These are phyloP conservation scores for Lunasporangiospora selenospora DNA, from an alignment of 192 early-diverging fungal genomes.

Conservation along the genomic window DNA sequence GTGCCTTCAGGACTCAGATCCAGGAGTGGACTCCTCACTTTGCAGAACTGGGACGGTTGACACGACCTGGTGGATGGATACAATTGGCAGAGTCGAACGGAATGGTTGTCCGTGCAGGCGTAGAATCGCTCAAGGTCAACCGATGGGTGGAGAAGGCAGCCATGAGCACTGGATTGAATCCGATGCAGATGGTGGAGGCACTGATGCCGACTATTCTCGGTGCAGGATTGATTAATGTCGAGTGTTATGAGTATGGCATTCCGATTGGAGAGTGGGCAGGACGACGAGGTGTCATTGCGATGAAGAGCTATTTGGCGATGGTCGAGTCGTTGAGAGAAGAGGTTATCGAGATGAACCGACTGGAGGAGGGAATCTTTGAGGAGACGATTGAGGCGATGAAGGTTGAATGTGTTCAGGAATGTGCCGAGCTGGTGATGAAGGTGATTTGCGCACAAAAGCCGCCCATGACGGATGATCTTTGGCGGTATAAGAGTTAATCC, in stretches of 20 bases:
- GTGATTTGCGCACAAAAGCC: slow-evolving; percentile 47
- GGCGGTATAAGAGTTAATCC: slow-evolving; percentile 10
- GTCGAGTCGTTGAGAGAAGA: slow-evolving; percentile 36
- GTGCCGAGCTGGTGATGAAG: slow-evolving; percentile 35
- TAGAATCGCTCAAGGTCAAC: slow-evolving; percentile 34
- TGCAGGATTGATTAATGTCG: slow-evolving; percentile 45
- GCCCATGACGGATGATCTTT: slow-evolving; percentile 40
- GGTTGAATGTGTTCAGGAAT: slow-evolving; percentile 28
- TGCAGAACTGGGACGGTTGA: slow-evolving; percentile 29
- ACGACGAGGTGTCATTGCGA: slow-evolving; percentile 28
- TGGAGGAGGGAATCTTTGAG: slow-evolving; percentile 40
- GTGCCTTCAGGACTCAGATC: slow-evolving; percentile 32
- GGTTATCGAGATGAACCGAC: slow-evolving; percentile 39
- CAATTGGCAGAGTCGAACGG: slow-evolving; percentile 42
- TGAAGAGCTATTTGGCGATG: slow-evolving; percentile 42
- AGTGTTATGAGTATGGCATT: slow-evolving; percentile 44
- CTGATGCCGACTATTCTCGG: slow-evolving; percentile 45
- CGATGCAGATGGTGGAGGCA: slow-evolving; percentile 37
- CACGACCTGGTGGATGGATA: slow-evolving; percentile 43
- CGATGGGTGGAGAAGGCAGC: slow-evolving; percentile 46
- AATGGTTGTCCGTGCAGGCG: slow-evolving; percentile 21
- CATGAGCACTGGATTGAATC: slow-evolving; percentile 35
- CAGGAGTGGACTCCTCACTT: slow-evolving; percentile 50
- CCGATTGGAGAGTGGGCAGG: slow-evolving; percentile 44
- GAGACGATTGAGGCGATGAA: slow-evolving; percentile 38